A percentile compares a stretch with the other conserved stretches of the same genome.
Evolutionary conservation across 2,329 filamentous ascomycete species (phyloP).

Genomic region (Mycosphaerella sp.): DNA sequence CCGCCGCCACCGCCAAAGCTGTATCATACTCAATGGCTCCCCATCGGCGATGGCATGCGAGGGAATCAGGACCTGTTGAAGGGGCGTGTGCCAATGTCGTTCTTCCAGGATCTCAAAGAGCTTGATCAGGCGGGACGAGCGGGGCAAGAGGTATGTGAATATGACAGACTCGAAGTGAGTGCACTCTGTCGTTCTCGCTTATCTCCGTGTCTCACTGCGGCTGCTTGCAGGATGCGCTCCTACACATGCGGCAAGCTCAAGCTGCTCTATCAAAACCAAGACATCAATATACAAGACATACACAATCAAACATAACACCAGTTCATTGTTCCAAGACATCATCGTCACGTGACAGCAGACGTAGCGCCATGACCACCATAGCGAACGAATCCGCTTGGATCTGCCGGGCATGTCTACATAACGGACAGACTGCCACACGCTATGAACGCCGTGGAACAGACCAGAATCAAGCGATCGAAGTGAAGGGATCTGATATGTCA

Average conservation of each 20-base stretch:
- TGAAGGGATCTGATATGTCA: no score
- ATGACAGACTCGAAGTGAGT: constrained; percentile 17
- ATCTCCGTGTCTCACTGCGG: constrained; percentile 13
- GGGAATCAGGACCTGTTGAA: background rate
- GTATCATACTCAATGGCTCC: constrained; percentile 13
- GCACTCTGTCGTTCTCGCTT: constrained; percentile 5
- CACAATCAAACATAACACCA: constrained; percentile 3
- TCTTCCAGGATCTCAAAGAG: constrained; percentile 4
- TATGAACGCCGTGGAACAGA: no score
- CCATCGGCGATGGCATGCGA: background rate
- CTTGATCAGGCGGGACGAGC: background rate
- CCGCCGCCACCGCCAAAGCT: constrained; percentile 11
- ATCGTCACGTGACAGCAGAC: constrained; percentile 6
- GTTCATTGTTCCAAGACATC: background rate
- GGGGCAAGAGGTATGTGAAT: background rate
- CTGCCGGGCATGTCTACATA: background rate
- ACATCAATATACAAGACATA: constrained; percentile 2
- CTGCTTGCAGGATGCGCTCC: constrained; percentile 15
- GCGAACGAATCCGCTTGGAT: background rate
- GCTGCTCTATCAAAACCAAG: background rate
- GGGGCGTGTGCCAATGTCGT: background rate
- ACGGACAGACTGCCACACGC: background rate
- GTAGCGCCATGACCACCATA: background rate
- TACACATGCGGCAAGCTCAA: constrained; percentile 13
- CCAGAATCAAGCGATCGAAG: no score